These are phyloP conservation scores for Gossypium armourianum DNA, from an alignment of 441 rosid species.

Conservation along the genomic window DNA sequence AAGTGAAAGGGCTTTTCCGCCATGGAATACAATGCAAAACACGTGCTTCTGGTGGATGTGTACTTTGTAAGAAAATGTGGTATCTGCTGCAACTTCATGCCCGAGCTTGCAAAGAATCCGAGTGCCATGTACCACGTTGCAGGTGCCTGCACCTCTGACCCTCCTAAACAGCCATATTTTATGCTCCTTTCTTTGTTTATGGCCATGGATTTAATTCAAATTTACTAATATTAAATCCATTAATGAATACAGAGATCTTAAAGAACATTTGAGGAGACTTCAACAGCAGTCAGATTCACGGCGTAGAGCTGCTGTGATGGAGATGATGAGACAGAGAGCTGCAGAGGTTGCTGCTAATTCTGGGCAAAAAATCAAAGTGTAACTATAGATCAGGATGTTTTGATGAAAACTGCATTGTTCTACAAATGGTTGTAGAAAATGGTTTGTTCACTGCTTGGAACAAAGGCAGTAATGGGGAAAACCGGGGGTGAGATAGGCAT, in stretches of 20 bases:
- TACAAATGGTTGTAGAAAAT: slow-evolving; percentile 22
- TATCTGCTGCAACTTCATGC: slow-evolving; percentile 95
- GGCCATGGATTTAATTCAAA: not conserved
- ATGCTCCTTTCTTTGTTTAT: not conserved
- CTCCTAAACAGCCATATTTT: not conserved
- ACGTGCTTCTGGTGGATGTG: slow-evolving; percentile 93
- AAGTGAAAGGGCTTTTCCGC: slow-evolving; percentile 66
- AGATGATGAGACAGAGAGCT: slow-evolving; percentile 99
- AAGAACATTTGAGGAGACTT: slow-evolving; percentile 82
- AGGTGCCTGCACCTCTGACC: slow-evolving; percentile 35
- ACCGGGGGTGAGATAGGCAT: slow-evolving; percentile 13
- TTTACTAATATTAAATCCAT: not conserved
- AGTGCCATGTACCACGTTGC: slow-evolving; percentile 96
- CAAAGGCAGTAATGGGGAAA: slow-evolving; percentile 18
- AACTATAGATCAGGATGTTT: slow-evolving; percentile 30
- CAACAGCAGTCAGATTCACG: slow-evolving; percentile 98
- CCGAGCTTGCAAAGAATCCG: slow-evolving; percentile 92
- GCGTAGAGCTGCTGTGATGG: slow-evolving; percentile 97
- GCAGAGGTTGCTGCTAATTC: slow-evolving; percentile 77
- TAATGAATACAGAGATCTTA: slow-evolving; percentile 59
- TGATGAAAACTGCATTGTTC: slow-evolving; percentile 20
- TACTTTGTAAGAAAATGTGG: slow-evolving; percentile 95
- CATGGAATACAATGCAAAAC: slow-evolving; percentile 84
- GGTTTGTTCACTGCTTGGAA: slow-evolving; percentile 26
- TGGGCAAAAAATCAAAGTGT: slow-evolving; percentile 36